phyloP scores from a whole-genome alignment of 2,329 filamentous ascomycete species.

The Colletotrichum sp. region DNA sequence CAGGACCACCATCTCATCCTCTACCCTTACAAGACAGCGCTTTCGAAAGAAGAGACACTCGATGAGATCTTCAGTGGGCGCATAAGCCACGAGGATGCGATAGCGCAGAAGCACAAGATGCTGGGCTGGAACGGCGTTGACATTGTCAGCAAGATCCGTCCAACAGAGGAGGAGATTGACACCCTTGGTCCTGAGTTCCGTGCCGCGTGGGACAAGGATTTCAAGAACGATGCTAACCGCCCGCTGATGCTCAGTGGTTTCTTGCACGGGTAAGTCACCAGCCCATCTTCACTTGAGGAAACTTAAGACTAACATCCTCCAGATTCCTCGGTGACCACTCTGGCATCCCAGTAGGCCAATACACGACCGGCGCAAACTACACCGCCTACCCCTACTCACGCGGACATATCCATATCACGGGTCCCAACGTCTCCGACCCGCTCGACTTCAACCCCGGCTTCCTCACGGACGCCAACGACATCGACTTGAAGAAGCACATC shows the following conservation, averaged over 20 bases:
- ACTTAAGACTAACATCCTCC: not conserved
- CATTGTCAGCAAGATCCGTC: slow-evolving; percentile 57
- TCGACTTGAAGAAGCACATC: slow-evolving; percentile 65
- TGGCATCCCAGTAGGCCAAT: slow-evolving; percentile 45
- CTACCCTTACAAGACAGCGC: slow-evolving; percentile 53
- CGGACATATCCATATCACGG: slow-evolving; percentile 61
- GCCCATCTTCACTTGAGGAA: no score
- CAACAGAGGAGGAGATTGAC: slow-evolving; percentile 54
- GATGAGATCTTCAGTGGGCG: slow-evolving; percentile 31
- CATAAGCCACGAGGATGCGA: slow-evolving; percentile 22
- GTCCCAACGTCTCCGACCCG: slow-evolving; percentile 35
- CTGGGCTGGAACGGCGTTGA: slow-evolving; percentile 63
- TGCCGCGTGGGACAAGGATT: slow-evolving; percentile 56
- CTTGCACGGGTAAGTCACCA: slow-evolving; percentile 23
- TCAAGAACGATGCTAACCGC: slow-evolving; percentile 32
- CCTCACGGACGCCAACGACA: slow-evolving; percentile 48
- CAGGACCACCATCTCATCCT: slow-evolving; percentile 60
- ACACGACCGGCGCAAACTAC: slow-evolving; percentile 55
- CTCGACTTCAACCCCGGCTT: slow-evolving; percentile 59
- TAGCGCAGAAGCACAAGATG: slow-evolving; percentile 32
- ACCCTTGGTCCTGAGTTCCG: slow-evolving; percentile 55
- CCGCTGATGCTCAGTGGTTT: slow-evolving; percentile 28
- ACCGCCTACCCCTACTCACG: slow-evolving; percentile 66
- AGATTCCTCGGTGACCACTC: slow-evolving; percentile 39
- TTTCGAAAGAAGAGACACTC: slow-evolving; percentile 49